These are phyloP conservation scores for Apophysomyces elegans DNA, from an alignment of 371 early-diverging fungal species.

Conservation along the genomic window DNA sequence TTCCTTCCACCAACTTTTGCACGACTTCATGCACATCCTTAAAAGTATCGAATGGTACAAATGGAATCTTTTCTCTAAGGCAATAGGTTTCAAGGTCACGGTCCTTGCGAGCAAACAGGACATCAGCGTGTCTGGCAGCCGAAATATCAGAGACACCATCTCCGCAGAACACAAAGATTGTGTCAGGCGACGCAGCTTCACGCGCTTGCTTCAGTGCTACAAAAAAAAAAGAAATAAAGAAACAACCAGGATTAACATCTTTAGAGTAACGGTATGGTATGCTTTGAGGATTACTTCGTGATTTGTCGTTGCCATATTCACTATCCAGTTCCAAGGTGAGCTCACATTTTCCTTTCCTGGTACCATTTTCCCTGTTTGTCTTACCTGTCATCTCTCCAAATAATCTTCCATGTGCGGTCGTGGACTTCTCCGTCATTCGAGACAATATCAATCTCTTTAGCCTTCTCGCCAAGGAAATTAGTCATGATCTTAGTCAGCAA, in stretches of 20 bases:
- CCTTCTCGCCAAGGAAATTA: slow-evolving; percentile 47
- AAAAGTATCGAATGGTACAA: slow-evolving; percentile 60
- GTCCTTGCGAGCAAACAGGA: slow-evolving; percentile 66
- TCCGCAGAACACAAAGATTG: slow-evolving; percentile 65
- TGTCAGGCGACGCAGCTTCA: slow-evolving; percentile 35
- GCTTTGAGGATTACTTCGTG: slow-evolving; percentile 34
- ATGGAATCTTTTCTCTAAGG: slow-evolving; percentile 51
- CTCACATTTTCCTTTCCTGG: not conserved
- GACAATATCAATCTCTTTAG: slow-evolving; percentile 49
- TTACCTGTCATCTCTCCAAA: slow-evolving; percentile 62
- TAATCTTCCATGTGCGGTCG: slow-evolving; percentile 57
- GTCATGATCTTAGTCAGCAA: slow-evolving; percentile 51
- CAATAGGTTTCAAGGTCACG: slow-evolving; percentile 70
- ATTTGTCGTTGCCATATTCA: slow-evolving; percentile 67
- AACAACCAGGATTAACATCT: not conserved
- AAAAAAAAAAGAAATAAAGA: not conserved
- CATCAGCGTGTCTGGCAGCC: slow-evolving; percentile 70
- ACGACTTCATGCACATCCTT: slow-evolving; percentile 45
- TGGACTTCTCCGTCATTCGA: slow-evolving; percentile 51
- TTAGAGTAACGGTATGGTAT: not conserved
- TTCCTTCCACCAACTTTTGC: slow-evolving; percentile 32
- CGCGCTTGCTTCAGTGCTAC: slow-evolving; percentile 45
- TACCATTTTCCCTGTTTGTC: not conserved
- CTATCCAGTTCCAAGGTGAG: slow-evolving; percentile 15
- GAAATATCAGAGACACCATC: slow-evolving; percentile 75